phyloP scores from a whole-genome alignment of 75 land plant genomes.

The Pinus albicaulis region DNA sequence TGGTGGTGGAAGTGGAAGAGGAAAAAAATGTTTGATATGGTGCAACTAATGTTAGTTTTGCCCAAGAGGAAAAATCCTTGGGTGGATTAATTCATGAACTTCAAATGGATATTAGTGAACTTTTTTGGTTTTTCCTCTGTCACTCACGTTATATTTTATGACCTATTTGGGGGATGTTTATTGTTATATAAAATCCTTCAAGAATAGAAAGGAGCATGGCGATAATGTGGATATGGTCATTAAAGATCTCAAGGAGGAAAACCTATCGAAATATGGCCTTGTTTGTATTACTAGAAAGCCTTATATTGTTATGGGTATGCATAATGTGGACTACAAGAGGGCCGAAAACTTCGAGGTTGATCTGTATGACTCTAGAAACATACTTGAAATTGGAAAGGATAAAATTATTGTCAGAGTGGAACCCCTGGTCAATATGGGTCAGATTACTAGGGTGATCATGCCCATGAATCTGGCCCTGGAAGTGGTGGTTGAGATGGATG shows the following conservation, averaged over 20 bases:
- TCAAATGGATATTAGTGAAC: conserved; percentile 92
- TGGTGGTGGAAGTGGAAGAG: too few relatives aligned
- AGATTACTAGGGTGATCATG: conserved; percentile 70
- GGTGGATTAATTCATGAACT: conserved; percentile 85
- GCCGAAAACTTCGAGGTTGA: conserved; percentile 98
- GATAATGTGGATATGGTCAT: conserved; percentile 80
- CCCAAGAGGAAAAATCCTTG: conserved; percentile 69
- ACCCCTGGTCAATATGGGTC: conserved; percentile 94
- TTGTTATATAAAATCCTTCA: conserved; percentile 75
- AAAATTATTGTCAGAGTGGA: conserved; percentile 81
- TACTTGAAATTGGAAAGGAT: conserved; percentile 76
- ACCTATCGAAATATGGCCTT: conserved; percentile 84
- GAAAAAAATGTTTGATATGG: conserved; percentile 40
- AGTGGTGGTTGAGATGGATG: conserved; percentile 92
- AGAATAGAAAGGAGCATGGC: conserved; percentile 85
- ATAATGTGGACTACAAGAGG: conserved; percentile 96
- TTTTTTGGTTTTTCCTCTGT: conserved; percentile 84
- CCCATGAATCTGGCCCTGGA: conserved; percentile 92
- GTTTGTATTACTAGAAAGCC: conserved; percentile 97
- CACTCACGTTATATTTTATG: conserved; percentile 57
- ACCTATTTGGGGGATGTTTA: conserved; percentile 66
- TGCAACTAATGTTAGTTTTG: conserved; percentile 47
- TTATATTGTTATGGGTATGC: conserved; percentile 93
- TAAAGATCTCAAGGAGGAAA: conserved; percentile 73
- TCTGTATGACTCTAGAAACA: conserved; percentile 73